Conservation (phyloP, 805 yeast genomes). For the Scheffersomyces stipitis region DNA sequence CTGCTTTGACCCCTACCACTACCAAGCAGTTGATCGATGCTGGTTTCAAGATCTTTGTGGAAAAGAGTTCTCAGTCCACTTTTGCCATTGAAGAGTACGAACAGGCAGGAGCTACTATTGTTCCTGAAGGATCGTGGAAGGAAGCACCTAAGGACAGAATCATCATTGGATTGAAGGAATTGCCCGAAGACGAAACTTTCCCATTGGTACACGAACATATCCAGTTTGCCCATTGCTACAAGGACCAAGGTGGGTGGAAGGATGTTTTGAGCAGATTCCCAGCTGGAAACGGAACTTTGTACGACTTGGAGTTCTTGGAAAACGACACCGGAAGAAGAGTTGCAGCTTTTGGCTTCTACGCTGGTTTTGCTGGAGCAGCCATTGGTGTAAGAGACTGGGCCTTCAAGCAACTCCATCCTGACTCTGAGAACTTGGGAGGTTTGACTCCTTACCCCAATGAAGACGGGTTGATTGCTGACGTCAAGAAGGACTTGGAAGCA, state of each 20-base stretch:
- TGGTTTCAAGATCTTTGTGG: conserved; percentile 87
- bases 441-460: conserved; percentile 85
- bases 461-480: conserved; percentile 66
- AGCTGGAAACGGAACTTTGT: conserved; percentile 84
- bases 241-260: conserved; percentile 96
- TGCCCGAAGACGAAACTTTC: conserved; percentile 86
- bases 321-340: conserved; percentile 97
- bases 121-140: conserved; percentile 93
- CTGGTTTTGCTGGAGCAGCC: conserved; percentile 99
- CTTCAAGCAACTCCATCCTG: conserved; percentile 74
- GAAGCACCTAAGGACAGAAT: conserved; percentile 87
- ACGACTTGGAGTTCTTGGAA: conserved; percentile 92
- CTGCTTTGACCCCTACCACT: conserved; percentile 92
- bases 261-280: conserved; percentile 88
- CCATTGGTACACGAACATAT: conserved; percentile 95
- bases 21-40: conserved; percentile 80
- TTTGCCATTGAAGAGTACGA: conserved; percentile 76
- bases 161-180: conserved; percentile 90
- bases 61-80: conserved; percentile 80
- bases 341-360: conserved; percentile 99
- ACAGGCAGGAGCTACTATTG: conserved; percentile 80
- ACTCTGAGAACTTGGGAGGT: conserved; percentile 69
- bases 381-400: conserved; percentile 94
- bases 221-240: conserved; percentile 98
- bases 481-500: conserved; percentile 53